Evolutionary conservation across 2,329 filamentous ascomycete species (phyloP), one percentile per base, ranked within the genome.

Genomic region (Sporothrix euskadiensis): DNA sequence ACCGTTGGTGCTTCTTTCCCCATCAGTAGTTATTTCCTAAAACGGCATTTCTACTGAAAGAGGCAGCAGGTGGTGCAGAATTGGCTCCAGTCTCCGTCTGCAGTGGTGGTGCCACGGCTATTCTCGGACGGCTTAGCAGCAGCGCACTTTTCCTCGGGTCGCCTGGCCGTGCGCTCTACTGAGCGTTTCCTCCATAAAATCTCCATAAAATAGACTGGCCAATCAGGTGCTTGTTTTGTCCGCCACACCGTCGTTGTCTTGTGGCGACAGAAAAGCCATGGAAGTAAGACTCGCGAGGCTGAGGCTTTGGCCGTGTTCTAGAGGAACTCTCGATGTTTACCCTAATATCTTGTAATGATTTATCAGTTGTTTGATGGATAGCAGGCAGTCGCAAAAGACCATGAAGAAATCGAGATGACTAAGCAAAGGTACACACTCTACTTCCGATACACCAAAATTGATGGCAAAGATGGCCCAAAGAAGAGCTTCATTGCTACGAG

Each of bases 21-120:
- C 71, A 69, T 54, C 66, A 65, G 57, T 19, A 49, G 68, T 71
- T 71, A 73, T 73, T 71, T 71, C 72, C 72, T 61, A 73, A 73
- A 71, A 54, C 30, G 69, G 72, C 41, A 73, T 68, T 49, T 59
- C 71, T 73, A 73, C 72, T 73, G 19, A 52, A 66, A 66, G 44
- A 47, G 44, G 47, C 39, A 71, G 72, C 22, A 63, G 71, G 49
- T 47, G 44, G 44, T 47, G 1, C 44, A 47, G 44, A 10, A 6
- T 10, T 47, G 44, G 12, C 41, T 35, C 41, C 41, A 44, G 41
- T 44, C 41, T 4, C 12, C 44, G n/a, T n/a, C n/a, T n/a, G n/a
- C n/a, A 19, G 35, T 16, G 65, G 52, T 54, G 19, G 10, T n/a
- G 71, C 26, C 54, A 59, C 71, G 66, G 65, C 59, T 65, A 65